Evolutionary conservation across 148 eudicot species (phyloP).

Genomic region (Rhododendron molle): DNA sequence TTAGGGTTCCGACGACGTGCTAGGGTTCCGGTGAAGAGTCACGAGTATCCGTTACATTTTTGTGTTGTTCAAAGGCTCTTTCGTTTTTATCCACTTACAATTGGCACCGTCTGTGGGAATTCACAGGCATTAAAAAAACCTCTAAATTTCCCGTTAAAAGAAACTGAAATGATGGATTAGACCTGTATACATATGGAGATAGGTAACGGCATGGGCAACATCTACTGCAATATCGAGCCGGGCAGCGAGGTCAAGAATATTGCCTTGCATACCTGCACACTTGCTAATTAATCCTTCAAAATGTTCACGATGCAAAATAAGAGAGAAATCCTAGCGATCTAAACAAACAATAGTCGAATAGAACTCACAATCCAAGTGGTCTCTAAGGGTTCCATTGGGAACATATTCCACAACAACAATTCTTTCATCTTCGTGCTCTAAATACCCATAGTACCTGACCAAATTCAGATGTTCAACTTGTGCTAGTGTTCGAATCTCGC

Average conservation of each 20-base stretch:
- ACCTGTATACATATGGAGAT: conserved; percentile 91
- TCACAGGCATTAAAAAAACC: neutral
- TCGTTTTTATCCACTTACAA: no score
- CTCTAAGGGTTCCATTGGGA: conserved; percentile 84
- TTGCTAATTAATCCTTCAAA: neutral
- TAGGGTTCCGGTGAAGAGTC: no score
- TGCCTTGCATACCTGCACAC: conserved; percentile 48
- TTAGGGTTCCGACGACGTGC: no score
- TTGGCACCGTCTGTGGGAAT: no score
- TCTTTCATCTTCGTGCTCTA: conserved; percentile 69
- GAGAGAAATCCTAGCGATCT: neutral
- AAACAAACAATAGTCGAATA: neutral
- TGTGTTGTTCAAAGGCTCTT: no score
- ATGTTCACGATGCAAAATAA: neutral
- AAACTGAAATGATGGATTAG: conserved; percentile 16
- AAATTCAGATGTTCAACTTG: conserved; percentile 72
- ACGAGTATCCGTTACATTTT: no score
- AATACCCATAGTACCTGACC: conserved; percentile 66
- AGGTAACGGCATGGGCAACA: conserved; percentile 89
- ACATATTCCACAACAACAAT: conserved; percentile 80
- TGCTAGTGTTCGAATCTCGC: conserved; percentile 55
- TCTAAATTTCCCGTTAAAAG: neutral
- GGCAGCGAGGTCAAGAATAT: conserved; percentile 52
- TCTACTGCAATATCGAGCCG: conserved; percentile 83
- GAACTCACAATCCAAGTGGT: conserved; percentile 76